Evolutionary conservation across 2,329 filamentous ascomycete species (phyloP).

Genomic region (Dactylellina drechsleri): DNA sequence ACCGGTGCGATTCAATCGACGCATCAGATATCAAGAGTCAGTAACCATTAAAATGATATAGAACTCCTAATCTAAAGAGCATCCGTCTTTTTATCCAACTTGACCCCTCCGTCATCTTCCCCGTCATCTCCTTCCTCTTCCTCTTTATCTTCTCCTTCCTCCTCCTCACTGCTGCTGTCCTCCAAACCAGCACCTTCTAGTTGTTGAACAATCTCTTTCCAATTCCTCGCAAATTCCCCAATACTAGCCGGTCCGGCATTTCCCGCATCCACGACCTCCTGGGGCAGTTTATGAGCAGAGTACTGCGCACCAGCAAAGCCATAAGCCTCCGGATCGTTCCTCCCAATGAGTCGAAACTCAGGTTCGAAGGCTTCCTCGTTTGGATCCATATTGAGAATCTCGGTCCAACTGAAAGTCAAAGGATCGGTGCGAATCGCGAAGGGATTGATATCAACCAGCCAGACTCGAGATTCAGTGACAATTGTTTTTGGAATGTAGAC

Average conservation of each 20-base stretch:
- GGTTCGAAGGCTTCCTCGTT: conserved; percentile 71
- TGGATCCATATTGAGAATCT: conserved; percentile 73
- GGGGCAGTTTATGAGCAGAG: conserved; percentile 93
- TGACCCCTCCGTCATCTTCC: neutral
- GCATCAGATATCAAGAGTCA: too few species aligned
- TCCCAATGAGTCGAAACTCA: conserved; percentile 82
- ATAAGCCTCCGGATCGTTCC: conserved; percentile 87
- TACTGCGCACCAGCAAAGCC: conserved; percentile 87
- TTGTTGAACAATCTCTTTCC: conserved; percentile 70
- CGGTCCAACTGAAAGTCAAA: conserved; percentile 87
- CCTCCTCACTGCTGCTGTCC: conserved; percentile 56
- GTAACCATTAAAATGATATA: too few species aligned
- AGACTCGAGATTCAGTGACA: conserved; percentile 74
- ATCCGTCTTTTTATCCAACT: neutral
- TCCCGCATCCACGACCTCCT: conserved; percentile 73
- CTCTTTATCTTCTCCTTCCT: conserved; percentile 8
- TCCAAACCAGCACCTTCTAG: conserved; percentile 68
- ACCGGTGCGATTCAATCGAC: too few species aligned
- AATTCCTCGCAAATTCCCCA: conserved; percentile 80
- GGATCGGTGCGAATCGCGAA: conserved; percentile 92
- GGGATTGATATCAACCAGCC: conserved; percentile 93
- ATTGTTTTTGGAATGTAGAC: conserved; percentile 82
- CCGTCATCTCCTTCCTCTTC: conserved; percentile 1
- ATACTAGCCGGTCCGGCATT: conserved; percentile 77
- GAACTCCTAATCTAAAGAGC: neutral